A percentile compares a stretch with the other conserved stretches of the same genome.
Conservation (phyloP, 306 rosid species). For the Malus domestica region DNA sequence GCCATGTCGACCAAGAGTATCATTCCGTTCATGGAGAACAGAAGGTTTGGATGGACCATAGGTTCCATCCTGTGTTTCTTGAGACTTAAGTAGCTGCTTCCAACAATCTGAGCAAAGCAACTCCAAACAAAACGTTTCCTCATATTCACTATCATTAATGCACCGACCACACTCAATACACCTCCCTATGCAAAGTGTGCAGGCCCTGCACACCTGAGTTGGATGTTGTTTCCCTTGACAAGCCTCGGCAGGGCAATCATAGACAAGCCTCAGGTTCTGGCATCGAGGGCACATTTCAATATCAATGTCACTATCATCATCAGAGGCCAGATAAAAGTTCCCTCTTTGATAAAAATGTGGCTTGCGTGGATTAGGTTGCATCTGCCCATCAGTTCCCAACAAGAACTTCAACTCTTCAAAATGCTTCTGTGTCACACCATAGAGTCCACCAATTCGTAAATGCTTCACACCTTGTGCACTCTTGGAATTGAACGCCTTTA, state of each 20-base stretch:
- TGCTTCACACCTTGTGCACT: conserved; percentile 58
- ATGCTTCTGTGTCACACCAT: conserved; percentile 56
- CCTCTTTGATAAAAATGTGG: conserved; percentile 61
- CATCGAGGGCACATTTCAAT: conserved; percentile 80
- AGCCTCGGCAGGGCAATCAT: conserved; percentile 74
- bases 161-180: conserved; percentile 82
- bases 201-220: conserved; percentile 61
- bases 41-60: conserved; percentile 16
- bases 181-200: conserved; percentile 70
- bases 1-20: conserved; percentile 22
- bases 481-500: conserved; percentile 51
- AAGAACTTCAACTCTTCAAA: conserved; percentile 66
- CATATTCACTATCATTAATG: conserved; percentile 66
- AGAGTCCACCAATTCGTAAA: conserved; percentile 79
- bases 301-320: conserved; percentile 67
- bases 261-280: conserved; percentile 69
- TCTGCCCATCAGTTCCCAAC: conserved; percentile 47
- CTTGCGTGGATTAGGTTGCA: conserved; percentile 41
- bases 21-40: conserved; percentile 22
- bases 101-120: conserved; percentile 64
- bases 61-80: conserved; percentile 31
- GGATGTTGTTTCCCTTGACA: conserved; percentile 49
- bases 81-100: conserved; percentile 26
- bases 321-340: conserved; percentile 52
- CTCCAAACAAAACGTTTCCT: conserved; percentile 85